A percentile compares a stretch with the other conserved stretches of the same genome.
Evolutionary conservation across 2,329 filamentous ascomycete species (phyloP).

Genomic region (Alternaria sp.): DNA sequence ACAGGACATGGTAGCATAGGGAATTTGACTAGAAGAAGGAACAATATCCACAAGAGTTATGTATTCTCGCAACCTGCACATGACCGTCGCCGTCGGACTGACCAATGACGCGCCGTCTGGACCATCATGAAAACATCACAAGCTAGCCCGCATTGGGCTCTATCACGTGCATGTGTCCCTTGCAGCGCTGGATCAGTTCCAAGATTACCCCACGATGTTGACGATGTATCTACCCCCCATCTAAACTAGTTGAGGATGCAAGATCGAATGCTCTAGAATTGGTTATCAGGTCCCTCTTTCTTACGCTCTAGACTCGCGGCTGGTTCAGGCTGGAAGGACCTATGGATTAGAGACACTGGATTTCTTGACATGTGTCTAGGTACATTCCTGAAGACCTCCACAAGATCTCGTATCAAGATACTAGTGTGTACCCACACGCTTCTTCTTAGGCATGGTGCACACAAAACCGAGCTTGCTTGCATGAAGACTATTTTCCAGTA

Average conservation of each 20-base stretch:
- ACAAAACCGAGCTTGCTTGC: neutral
- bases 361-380: neutral
- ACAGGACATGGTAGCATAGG: neutral
- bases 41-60: neutral
- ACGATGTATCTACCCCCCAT: neutral
- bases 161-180: neutral
- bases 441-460: neutral
- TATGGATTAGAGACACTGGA: neutral
- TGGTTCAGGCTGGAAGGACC: neutral
- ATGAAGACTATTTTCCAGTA: neutral
- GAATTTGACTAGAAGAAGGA: neutral
- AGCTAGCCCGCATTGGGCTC: neutral
- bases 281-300: neutral
- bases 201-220: neutral
- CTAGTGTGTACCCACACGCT: neutral
- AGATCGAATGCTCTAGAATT: neutral
- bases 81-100: neutral
- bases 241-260: neutral
- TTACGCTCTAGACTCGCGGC: neutral
- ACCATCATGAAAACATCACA: neutral
- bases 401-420: neutral
- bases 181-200: neutral
- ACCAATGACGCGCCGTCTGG: neutral
- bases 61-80: constrained; percentile 1
- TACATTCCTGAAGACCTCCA: neutral